These are phyloP conservation scores for Apiospora rasikravindrae DNA, from an alignment of 2,329 filamentous ascomycete genomes.

Conservation along the genomic window DNA sequence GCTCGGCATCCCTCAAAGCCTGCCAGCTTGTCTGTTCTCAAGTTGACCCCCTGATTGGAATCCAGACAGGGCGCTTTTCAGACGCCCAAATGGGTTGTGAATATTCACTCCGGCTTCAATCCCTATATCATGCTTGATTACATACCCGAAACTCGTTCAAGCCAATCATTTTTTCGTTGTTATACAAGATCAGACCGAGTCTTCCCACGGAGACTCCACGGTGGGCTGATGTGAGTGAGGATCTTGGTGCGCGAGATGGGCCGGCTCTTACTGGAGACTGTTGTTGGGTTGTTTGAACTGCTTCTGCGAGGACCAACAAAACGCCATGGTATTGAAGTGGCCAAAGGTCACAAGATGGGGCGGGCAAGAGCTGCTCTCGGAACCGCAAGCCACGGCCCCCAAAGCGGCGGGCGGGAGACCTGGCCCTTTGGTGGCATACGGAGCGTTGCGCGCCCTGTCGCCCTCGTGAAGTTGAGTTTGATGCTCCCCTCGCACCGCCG, in stretches of 20 bases:
- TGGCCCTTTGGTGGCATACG: not conserved
- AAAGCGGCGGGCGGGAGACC: not conserved
- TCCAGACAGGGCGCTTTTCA: not conserved
- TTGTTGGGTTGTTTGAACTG: not conserved
- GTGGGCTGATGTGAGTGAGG: not conserved
- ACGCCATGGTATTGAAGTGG: not conserved
- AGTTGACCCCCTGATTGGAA: not conserved
- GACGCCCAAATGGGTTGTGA: not conserved
- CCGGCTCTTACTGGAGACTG: not conserved
- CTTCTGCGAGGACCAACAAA: not conserved
- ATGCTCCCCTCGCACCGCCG: not conserved
- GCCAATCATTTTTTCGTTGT: not conserved
- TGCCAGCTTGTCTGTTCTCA: not conserved
- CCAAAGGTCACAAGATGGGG: not conserved
- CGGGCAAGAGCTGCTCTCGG: not conserved
- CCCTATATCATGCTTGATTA: not conserved
- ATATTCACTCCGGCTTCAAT: not conserved
- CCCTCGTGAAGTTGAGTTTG: not conserved
- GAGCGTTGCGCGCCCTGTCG: not conserved
- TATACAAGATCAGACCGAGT: not conserved
- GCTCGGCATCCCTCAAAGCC: not conserved
- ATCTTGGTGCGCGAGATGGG: not conserved
- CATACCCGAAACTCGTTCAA: not conserved
- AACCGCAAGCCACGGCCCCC: not conserved
- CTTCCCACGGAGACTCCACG: not conserved